phyloP scores from a whole-genome alignment of 2,329 filamentous ascomycete species.

The Ceratocystis albifundus region DNA sequence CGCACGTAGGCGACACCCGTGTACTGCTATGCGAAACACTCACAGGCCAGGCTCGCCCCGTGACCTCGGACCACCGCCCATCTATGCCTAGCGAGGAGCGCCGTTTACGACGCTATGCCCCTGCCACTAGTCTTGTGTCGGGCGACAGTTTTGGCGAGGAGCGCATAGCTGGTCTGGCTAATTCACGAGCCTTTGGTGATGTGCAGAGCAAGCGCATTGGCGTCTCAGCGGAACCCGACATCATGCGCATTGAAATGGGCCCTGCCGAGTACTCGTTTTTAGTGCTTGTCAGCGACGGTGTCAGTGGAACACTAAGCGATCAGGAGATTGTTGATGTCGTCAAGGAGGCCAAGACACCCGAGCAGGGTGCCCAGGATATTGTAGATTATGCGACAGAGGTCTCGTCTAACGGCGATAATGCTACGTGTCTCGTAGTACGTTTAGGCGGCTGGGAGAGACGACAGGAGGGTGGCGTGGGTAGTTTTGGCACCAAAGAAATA shows the following conservation, averaged over 20 bases:
- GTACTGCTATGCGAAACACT: slow-evolving; percentile 79
- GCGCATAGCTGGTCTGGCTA: slow-evolving; percentile 83
- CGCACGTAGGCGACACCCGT: slow-evolving; percentile 87
- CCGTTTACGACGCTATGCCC: slow-evolving; percentile 71
- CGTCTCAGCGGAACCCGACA: slow-evolving; percentile 86
- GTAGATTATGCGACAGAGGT: slow-evolving; percentile 86
- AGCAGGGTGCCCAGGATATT: slow-evolving; percentile 66
- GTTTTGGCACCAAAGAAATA: slow-evolving; percentile 82
- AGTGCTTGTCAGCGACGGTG: slow-evolving; percentile 77
- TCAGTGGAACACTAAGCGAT: slow-evolving; percentile 74
- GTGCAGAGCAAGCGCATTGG: slow-evolving; percentile 84
- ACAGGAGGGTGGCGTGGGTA: slow-evolving; percentile 75
- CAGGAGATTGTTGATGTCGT: slow-evolving; percentile 94
- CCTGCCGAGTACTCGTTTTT: slow-evolving; percentile 83
- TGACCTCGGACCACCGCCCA: slow-evolving; percentile 89
- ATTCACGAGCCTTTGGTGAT: slow-evolving; percentile 89
- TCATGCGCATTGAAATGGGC: slow-evolving; percentile 63
- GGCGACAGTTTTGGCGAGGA: slow-evolving; percentile 91
- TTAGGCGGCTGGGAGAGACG: slow-evolving; percentile 60
- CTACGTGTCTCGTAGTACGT: slow-evolving; percentile 55
- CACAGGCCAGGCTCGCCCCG: slow-evolving; percentile 64
- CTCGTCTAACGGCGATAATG: slow-evolving; percentile 53
- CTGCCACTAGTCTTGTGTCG: slow-evolving; percentile 66
- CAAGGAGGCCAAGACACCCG: slow-evolving; percentile 85
- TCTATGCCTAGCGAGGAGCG: slow-evolving; percentile 73